Evolutionary conservation across 192 early-diverging fungal genomes (phyloP).

Genomic region (Blastocladiella britannica): DNA sequence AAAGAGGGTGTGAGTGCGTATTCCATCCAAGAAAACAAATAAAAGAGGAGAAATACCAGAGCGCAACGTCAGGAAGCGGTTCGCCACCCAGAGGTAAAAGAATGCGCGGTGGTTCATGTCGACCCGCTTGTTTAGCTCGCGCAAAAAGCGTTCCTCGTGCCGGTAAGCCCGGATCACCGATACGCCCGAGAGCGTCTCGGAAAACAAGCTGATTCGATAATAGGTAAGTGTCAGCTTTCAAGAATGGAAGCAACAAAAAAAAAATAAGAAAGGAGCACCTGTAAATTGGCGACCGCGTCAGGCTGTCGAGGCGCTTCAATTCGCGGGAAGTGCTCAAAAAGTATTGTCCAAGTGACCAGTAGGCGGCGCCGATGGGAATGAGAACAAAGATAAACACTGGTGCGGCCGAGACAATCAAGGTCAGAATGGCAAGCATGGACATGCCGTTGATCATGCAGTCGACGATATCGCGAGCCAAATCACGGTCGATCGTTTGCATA

Average conservation of each 20-base stretch:
- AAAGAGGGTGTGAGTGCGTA: too few species aligned
- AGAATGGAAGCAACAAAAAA: too few species aligned
- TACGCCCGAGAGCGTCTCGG: conserved; percentile 31
- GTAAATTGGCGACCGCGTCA: conserved; percentile 21
- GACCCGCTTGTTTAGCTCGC: conserved; percentile 13
- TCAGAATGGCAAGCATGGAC: conserved; percentile 28
- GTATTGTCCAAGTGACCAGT: conserved; percentile 20
- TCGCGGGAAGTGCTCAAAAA: conserved; percentile 21
- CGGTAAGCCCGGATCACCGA: conserved; percentile 32
- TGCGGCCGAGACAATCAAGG: conserved; percentile 41
- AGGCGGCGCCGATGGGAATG: conserved; percentile 27
- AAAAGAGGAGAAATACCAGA: too few species aligned
- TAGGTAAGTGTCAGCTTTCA: too few species aligned
- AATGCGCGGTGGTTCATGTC: conserved; percentile 30
- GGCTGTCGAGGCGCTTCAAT: conserved; percentile 26
- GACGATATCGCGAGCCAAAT: conserved; percentile 21
- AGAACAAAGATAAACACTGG: conserved; percentile 53
- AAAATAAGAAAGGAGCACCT: too few species aligned
- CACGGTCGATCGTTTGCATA: conserved; percentile 60
- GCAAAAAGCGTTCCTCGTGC: conserved; percentile 26
- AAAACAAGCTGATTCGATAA: background rate
- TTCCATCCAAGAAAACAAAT: too few species aligned
- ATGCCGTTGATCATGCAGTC: conserved; percentile 29
- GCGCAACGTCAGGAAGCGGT: too few species aligned
- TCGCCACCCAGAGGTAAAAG: conserved; percentile 17